Evolutionary conservation across 805 yeast genomes (phyloP).

Genomic region (Monosporozyma solicola): DNA sequence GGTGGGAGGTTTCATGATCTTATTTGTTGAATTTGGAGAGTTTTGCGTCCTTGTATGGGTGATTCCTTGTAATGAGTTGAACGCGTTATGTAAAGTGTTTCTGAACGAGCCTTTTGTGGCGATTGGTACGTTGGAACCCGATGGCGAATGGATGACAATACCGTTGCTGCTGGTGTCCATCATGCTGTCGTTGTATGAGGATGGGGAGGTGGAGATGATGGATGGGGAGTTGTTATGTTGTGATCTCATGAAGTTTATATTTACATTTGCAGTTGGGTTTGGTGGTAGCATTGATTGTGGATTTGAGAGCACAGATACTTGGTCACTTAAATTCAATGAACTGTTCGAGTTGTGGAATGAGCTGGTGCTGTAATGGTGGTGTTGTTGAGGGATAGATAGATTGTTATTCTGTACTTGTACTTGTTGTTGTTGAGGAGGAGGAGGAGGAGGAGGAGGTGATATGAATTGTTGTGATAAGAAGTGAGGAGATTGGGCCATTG

Average conservation of each 20-base stretch:
- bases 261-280: not conserved
- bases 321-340: constrained; percentile 14
- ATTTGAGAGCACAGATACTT: constrained; percentile 12
- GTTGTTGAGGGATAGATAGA: not conserved
- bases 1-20: constrained; percentile 10
- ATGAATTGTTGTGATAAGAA: not conserved
- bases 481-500: not conserved
- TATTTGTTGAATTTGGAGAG: not conserved
- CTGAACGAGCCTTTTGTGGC: not conserved
- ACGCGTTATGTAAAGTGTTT: constrained; percentile 3
- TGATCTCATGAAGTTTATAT: not conserved
- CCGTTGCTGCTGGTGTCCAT: not conserved
- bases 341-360: constrained; percentile 7
- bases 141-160: not conserved
- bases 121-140: not conserved
- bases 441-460: not conserved
- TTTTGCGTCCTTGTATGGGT: not conserved
- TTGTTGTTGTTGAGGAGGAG: not conserved
- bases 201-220: not conserved
- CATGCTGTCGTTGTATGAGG: constrained; percentile 2
- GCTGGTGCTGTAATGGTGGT: not conserved
- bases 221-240: not conserved
- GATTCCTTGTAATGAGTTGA: constrained; percentile 2
- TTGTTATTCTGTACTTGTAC: not conserved
- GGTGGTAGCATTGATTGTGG: not conserved